A percentile compares a stretch with the other conserved stretches of the same genome.
Evolutionary conservation across 352 stramenopile species (phyloP).

Genomic region (Pythium plurisporium): DNA sequence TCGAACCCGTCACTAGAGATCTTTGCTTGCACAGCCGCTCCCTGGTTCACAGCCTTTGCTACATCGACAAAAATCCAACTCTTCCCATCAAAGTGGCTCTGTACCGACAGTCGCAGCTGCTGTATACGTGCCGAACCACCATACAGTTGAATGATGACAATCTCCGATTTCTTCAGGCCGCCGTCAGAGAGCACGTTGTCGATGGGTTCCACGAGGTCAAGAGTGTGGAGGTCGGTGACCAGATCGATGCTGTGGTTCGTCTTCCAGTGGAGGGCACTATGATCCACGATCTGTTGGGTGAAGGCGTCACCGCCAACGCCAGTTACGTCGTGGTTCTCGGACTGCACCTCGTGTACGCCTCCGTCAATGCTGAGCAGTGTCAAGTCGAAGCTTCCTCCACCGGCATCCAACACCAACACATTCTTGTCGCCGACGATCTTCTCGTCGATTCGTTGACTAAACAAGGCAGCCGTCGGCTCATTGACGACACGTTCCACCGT

Average conservation of each 20-base stretch:
- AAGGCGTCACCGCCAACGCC: conserved; percentile 98
- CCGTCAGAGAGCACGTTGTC: too few species aligned
- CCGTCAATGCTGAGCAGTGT: conserved; percentile 54
- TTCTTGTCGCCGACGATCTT: conserved; percentile 87
- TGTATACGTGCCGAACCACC: too few species aligned
- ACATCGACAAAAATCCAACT: too few species aligned
- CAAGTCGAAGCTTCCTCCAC: background rate
- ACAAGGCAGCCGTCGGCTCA: conserved; percentile 90
- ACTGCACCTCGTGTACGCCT: conserved; percentile 98
- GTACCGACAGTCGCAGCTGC: too few species aligned
- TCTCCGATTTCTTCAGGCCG: too few species aligned
- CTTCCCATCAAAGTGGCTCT: too few species aligned
- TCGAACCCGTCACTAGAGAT: too few species aligned
- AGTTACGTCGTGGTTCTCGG: conserved; percentile 98
- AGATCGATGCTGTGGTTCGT: conserved; percentile 95
- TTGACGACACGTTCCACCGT: conserved; percentile 79
- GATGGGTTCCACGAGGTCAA: too few species aligned
- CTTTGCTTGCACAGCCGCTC: too few species aligned
- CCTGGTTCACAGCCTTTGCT: too few species aligned
- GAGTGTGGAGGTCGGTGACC: conserved; percentile 83
- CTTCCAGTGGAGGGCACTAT: conserved; percentile 99
- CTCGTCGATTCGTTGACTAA: too few species aligned
- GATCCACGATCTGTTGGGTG: conserved; percentile 98
- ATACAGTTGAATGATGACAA: too few species aligned
- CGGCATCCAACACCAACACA: conserved; percentile 1